These are phyloP conservation scores for Exophiala bonariae DNA, from an alignment of 2,329 filamentous ascomycete genomes.

Conservation along the genomic window DNA sequence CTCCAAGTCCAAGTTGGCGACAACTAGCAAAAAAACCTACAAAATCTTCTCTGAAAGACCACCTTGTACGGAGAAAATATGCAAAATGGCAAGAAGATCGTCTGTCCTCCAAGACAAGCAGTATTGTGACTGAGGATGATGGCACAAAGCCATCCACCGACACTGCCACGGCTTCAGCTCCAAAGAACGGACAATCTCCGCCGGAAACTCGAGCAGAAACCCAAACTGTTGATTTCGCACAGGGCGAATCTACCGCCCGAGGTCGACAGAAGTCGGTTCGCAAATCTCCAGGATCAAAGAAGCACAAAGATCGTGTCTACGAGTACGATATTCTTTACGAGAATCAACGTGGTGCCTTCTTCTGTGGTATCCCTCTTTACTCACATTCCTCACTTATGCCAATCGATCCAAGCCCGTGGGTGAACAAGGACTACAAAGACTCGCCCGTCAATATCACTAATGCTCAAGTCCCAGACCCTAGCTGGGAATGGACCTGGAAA, in stretches of 20 bases:
- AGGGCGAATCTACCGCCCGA: background rate
- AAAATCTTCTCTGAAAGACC: constrained; percentile 38
- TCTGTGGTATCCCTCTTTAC: constrained; percentile 89
- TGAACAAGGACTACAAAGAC: constrained; percentile 61
- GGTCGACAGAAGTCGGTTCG: constrained; percentile 10
- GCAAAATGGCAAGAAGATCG: constrained; percentile 56
- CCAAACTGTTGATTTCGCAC: constrained; percentile 20
- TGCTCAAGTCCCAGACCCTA: constrained; percentile 89
- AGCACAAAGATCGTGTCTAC: constrained; percentile 30
- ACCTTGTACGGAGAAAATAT: constrained; percentile 45
- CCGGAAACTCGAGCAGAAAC: constrained; percentile 6
- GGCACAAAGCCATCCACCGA: background rate
- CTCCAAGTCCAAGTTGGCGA: constrained; percentile 23
- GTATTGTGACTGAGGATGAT: constrained; percentile 6
- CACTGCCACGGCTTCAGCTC: constrained; percentile 1
- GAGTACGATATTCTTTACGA: constrained; percentile 90
- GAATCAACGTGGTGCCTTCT: constrained; percentile 86
- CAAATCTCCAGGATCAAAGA: constrained; percentile 17
- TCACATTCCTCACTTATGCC: constrained; percentile 80
- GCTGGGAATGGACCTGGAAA: constrained; percentile 86
- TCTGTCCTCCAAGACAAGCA: constrained; percentile 33
- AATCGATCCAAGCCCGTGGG: constrained; percentile 85
- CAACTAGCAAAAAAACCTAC: constrained; percentile 34
- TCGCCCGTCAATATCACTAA: constrained; percentile 73
- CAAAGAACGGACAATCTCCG: background rate